Conservation (phyloP, 2,329 filamentous ascomycete species). For the Aspergillus terreus region DNA sequence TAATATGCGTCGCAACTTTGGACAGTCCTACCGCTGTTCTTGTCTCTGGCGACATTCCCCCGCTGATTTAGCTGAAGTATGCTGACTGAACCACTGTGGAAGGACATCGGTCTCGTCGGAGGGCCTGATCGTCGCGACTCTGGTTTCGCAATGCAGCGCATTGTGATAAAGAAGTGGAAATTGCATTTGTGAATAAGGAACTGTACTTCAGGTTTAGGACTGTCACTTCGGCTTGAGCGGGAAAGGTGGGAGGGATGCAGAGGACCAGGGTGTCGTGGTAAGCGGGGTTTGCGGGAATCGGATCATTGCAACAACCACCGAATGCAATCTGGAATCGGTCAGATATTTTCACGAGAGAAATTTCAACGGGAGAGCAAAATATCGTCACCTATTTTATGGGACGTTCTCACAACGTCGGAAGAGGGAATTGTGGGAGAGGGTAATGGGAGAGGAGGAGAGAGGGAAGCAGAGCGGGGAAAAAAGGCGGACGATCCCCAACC, state of each 20-base stretch:
- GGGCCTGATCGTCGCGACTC: no score
- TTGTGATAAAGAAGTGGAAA: no score
- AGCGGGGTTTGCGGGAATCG: neutral
- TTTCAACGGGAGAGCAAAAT: neutral
- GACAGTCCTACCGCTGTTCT: no score
- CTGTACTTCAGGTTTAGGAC: no score
- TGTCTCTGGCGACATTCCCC: no score
- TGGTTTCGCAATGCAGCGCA: no score
- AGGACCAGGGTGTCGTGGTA: neutral
- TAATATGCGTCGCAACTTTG: no score
- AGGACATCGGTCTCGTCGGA: no score
- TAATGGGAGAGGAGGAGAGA: neutral
- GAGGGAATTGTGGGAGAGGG: neutral
- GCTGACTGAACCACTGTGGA: no score
- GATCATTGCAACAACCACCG: neutral
- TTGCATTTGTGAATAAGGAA: no score
- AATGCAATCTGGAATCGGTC: neutral
- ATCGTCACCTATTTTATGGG: neutral
- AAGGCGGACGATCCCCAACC: neutral
- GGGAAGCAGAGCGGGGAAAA: neutral
- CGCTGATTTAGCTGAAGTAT: no score
- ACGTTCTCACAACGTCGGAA: neutral
- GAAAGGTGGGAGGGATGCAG: neutral
- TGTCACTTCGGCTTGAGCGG: neutral
- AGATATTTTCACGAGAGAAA: neutral